phyloP scores from a whole-genome alignment of 2,329 filamentous ascomycete genomes.

The Paraconiothyrium sp. region DNA sequence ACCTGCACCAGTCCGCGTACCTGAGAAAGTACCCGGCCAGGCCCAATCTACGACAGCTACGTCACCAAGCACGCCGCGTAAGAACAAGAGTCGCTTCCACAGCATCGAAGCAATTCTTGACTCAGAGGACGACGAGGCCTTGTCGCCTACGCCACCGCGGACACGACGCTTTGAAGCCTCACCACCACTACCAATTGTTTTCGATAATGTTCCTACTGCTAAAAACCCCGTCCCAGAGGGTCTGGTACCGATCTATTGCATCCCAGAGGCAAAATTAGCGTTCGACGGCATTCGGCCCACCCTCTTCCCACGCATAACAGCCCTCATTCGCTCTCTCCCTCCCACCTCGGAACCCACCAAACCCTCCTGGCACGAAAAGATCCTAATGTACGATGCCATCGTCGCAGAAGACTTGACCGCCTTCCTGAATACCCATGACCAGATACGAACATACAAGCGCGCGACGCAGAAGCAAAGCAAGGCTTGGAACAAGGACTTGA shows the following conservation, averaged over 20 bases:
- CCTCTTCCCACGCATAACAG: constrained; percentile 60
- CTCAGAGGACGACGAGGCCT: constrained; percentile 48
- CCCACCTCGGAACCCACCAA: constrained; percentile 50
- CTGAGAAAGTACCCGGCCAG: constrained; percentile 16
- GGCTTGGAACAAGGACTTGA: constrained; percentile 37
- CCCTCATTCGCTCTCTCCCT: constrained; percentile 57
- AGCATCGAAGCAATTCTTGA: constrained; percentile 52
- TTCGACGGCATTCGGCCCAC: constrained; percentile 47
- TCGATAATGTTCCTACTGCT: not conserved
- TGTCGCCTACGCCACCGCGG: constrained; percentile 49
- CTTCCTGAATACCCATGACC: constrained; percentile 74
- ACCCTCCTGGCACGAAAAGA: constrained; percentile 87
- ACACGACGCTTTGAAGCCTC: constrained; percentile 26
- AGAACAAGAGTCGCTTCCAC: constrained; percentile 33
- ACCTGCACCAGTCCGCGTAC: constrained; percentile 14
- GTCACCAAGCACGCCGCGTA: constrained; percentile 25
- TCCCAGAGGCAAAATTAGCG: constrained; percentile 29
- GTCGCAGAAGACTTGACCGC: constrained; percentile 83
- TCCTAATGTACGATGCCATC: constrained; percentile 91
- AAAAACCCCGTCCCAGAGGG: not conserved
- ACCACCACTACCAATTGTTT: constrained; percentile 28
- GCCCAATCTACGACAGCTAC: constrained; percentile 14
- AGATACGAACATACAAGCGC: constrained; percentile 31
- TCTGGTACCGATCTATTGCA: constrained; percentile 24
- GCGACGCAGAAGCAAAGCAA: constrained; percentile 45